A percentile compares a stretch with the other conserved stretches of the same genome.
Evolutionary conservation across 1,284 basidiomycete genomes (phyloP).

Genomic region (Cryptococcus deneoformans): DNA sequence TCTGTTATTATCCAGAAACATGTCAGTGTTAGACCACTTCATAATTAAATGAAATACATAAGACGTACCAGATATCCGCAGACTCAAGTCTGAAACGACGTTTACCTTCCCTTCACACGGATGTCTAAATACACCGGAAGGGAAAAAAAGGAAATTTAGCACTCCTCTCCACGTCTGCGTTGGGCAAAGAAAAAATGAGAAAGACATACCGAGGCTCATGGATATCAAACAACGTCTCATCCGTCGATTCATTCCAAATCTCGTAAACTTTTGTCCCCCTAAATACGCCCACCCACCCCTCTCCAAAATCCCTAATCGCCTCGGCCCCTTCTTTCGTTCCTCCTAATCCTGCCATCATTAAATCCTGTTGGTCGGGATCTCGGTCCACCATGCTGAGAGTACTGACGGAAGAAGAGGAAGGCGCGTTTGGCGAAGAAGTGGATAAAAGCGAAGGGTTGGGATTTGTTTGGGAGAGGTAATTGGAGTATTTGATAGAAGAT

Average conservation of each 20-base stretch:
- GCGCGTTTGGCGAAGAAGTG: too few species aligned
- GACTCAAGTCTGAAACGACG: conserved; percentile 82
- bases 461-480: conserved; percentile 53
- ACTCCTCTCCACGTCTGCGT: too few species aligned
- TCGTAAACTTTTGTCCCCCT: conserved; percentile 77
- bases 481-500: conserved; percentile 78
- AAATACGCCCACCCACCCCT: conserved; percentile 79
- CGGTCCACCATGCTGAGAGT: conserved; percentile 39
- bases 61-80: conserved; percentile 59
- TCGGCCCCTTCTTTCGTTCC: conserved; percentile 23
- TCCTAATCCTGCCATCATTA: conserved; percentile 4
- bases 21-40: too few species aligned
- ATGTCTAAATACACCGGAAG: conserved; percentile 52
- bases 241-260: conserved; percentile 82
- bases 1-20: conserved; percentile 50
- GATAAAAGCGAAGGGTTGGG: conserved; percentile 1
- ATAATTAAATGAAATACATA: not conserved
- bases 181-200: too few species aligned
- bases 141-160: too few species aligned
- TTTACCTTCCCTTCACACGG: conserved; percentile 84
- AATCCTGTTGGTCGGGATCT: conserved; percentile 21
- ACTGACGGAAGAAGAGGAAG: too few species aligned
- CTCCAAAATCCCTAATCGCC: conserved; percentile 70
- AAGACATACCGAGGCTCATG: conserved; percentile 72
- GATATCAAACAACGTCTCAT: conserved; percentile 86